Evolutionary conservation across 202 grass and related monocot species (phyloP), one percentile per base, ranked within the genome.

Genomic region (Zizania palustris): DNA sequence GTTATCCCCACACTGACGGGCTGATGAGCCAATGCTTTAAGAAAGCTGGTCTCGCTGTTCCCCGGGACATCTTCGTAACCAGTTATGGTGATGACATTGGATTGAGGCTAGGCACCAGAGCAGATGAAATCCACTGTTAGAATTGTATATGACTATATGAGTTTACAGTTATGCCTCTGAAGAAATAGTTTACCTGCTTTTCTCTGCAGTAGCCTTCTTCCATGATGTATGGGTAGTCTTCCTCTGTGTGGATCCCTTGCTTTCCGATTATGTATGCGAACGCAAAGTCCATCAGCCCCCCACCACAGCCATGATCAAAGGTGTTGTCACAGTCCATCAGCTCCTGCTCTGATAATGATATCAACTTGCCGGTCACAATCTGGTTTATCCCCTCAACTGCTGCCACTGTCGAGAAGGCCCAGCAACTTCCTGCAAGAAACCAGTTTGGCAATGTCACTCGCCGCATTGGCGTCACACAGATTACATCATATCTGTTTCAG

Each of bases 331-430:
- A 96, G 83, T 96, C 93, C 76, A 96, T 86, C 39, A 96, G 84
- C 62, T 92, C 70, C 86, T 96, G 93, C 69, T 96, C 93, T 18
- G 93, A 96, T 18, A 92, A 72, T 20, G 93, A 84, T 11, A 86
- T 79, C 78, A 92, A 37, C 57, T 90, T 92, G 67, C 93, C 89
- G 6, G 87, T 88, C 40, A 65, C 64, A 14, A 96, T 96, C 68
- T 92, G 74, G 87, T 96, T 96, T 81, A 96, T 92, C 3, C 89
- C 89, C 51, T 96, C 93, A 5, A 96, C 87, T 11, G 93, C 84
- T 49, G 93, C 89, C 18, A 96, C 93, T 0, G 93, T 82, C 11
- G 93, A 90, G 75, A 96, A 96, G 14, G 93, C 89, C 93, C 93
- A 96, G 72, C 93, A 96, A 75, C 93, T 86, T 44, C 93, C 93